phyloP scores from a whole-genome alignment of 805 yeast species.

The Debaryomyces prosopidis region DNA sequence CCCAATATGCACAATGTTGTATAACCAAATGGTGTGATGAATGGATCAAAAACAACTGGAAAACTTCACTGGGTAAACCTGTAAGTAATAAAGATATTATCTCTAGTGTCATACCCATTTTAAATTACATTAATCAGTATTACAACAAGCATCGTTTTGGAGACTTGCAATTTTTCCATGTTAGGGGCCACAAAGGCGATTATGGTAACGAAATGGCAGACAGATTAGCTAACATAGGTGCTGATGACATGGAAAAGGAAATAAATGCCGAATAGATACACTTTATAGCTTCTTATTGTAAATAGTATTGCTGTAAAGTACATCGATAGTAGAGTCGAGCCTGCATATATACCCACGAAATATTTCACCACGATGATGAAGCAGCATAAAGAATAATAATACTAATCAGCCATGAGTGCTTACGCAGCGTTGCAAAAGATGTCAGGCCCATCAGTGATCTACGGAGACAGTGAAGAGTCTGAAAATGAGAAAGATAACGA shows the following conservation, averaged over 20 bases:
- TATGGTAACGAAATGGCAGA: slow-evolving; percentile 81
- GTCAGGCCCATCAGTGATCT: slow-evolving; percentile 9
- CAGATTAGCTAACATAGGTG: slow-evolving; percentile 66
- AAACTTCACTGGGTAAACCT: slow-evolving; percentile 37
- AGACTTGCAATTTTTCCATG: slow-evolving; percentile 47
- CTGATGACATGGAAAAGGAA: slow-evolving; percentile 29
- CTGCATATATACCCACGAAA: slow-evolving; percentile 1
- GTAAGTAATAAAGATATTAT: slow-evolving; percentile 59
- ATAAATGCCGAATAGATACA: background rate
- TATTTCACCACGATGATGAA: background rate
- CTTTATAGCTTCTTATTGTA: background rate
- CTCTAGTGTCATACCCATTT: slow-evolving; percentile 4
- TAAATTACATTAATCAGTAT: slow-evolving; percentile 7
- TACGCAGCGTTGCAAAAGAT: slow-evolving; percentile 30
- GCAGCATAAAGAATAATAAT: background rate
- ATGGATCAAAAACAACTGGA: slow-evolving; percentile 64
- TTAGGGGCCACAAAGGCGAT: slow-evolving; percentile 69
- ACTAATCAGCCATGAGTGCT: slow-evolving; percentile 26
- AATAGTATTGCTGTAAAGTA: background rate
- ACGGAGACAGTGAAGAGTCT: slow-evolving; percentile 13
- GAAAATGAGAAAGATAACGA: slow-evolving; percentile 17
- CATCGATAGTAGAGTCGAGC: background rate
- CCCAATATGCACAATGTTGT: slow-evolving; percentile 61
- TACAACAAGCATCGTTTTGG: slow-evolving; percentile 1
- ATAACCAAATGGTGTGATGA: slow-evolving; percentile 55